Conservation (phyloP, 2,329 filamentous ascomycete genomes). For the Aureobasidium sp. region DNA sequence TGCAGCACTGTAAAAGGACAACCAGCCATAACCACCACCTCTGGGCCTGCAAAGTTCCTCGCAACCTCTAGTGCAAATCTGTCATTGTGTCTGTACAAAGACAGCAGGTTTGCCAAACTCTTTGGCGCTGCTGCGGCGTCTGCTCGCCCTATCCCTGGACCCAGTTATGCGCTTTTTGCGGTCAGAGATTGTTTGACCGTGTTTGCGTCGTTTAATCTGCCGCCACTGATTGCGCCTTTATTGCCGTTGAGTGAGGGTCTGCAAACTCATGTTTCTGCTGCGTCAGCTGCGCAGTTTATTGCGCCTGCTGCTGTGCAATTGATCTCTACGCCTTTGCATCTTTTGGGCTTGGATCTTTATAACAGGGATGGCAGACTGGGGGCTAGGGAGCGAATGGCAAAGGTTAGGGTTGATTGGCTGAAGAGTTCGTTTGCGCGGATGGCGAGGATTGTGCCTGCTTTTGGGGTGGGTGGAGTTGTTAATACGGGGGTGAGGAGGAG, state of each 20-base stretch:
- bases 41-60: constrained; percentile 72
- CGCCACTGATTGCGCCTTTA: constrained; percentile 65
- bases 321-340: constrained; percentile 72
- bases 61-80: constrained; percentile 78
- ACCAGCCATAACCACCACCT: constrained; percentile 57
- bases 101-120: constrained; percentile 74
- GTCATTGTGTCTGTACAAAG: constrained; percentile 80
- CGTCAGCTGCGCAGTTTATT: constrained; percentile 63
- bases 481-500: constrained; percentile 64
- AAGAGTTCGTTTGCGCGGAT: constrained; percentile 69
- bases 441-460: constrained; percentile 79
- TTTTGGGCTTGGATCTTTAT: constrained; percentile 80
- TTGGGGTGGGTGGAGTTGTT: constrained; percentile 80
- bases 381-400: constrained; percentile 55
- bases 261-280: constrained; percentile 44
- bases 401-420: constrained; percentile 68
- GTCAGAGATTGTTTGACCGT: constrained; percentile 81
- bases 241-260: constrained; percentile 45
- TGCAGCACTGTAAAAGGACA: constrained; percentile 55
- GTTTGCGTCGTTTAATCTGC: constrained; percentile 87
- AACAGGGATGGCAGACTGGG: constrained; percentile 53
- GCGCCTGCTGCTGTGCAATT: constrained; percentile 75
- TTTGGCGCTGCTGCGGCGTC: constrained; percentile 58
- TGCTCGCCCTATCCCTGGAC: constrained; percentile 52
- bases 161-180: constrained; percentile 73